Conservation (phyloP, 140 eudicot species). For the Senecio squalidus region DNA sequence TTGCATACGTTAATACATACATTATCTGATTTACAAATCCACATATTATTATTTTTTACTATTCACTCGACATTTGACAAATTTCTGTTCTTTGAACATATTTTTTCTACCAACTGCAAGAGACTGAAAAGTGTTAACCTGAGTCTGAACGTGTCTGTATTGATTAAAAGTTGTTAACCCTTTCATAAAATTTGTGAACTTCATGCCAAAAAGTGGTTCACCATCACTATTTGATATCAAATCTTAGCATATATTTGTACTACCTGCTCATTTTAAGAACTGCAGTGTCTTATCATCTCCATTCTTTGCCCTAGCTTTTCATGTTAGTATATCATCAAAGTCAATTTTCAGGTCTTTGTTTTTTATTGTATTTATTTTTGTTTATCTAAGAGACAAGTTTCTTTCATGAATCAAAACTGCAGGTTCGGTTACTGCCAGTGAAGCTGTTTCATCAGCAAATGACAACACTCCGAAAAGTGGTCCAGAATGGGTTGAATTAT, state of each 20-base stretch:
- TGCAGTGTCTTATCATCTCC: neutral
- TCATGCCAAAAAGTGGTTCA: neutral
- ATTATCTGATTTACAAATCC: too few species aligned
- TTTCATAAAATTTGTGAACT: neutral
- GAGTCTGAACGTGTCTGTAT: neutral
- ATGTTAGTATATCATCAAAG: conserved; percentile 1
- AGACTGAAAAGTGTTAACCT: neutral
- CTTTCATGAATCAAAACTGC: neutral
- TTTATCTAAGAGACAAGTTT: neutral
- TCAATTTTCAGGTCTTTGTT: neutral
- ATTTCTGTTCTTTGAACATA: neutral
- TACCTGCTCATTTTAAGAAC: neutral
- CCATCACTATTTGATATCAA: neutral
- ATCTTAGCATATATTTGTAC: neutral
- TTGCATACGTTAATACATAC: too few species aligned
- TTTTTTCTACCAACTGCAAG: neutral
- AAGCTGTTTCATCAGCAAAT: conserved; percentile 20
- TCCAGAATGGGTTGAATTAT: conserved; percentile 83
- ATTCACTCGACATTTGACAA: neutral
- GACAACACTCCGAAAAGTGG: conserved; percentile 50
- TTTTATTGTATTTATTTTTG: neutral
- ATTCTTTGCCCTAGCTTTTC: neutral
- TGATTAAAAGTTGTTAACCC: neutral
- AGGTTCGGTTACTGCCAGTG: conserved; percentile 34
- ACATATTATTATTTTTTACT: too few species aligned